Percentiles rank a stretch among this genome's conserved stretches.
These are phyloP conservation scores for Allomyces macrogynus DNA, from an alignment of 192 early-diverging fungal genomes.

Conservation along the genomic window DNA sequence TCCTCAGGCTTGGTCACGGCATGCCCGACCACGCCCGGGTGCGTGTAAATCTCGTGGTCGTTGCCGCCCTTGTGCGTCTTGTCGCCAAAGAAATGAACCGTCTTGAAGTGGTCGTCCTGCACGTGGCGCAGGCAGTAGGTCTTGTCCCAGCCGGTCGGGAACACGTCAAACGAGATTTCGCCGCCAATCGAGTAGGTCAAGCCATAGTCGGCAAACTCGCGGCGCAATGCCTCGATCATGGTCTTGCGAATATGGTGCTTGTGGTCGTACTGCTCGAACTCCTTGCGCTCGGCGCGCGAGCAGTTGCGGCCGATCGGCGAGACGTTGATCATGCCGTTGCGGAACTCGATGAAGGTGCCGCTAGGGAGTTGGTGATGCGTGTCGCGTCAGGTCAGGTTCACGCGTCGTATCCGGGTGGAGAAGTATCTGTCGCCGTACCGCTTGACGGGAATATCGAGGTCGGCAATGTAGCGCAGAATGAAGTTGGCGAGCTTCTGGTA, in stretches of 20 bases:
- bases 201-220: slow-evolving; percentile 61
- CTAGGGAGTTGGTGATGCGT: slow-evolving; percentile 12
- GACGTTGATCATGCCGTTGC: slow-evolving; percentile 97
- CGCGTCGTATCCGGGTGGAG: not conserved
- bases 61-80: slow-evolving; percentile 96
- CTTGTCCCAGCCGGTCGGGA: slow-evolving; percentile 98
- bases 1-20: slow-evolving; percentile 62
- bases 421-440: slow-evolving; percentile 28
- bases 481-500: slow-evolving; percentile 86
- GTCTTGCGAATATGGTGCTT: slow-evolving; percentile 60
- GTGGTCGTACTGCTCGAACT: slow-evolving; percentile 78
- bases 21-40: slow-evolving; percentile 65
- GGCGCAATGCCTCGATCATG: slow-evolving; percentile 63
- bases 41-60: slow-evolving; percentile 88
- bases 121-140: slow-evolving; percentile 90
- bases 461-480: slow-evolving; percentile 80
- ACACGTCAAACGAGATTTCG: slow-evolving; percentile 98
- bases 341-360: slow-evolving; percentile 96
- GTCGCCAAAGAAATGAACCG: slow-evolving; percentile 96
- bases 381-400: not conserved
- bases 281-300: slow-evolving; percentile 67
- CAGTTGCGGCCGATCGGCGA: slow-evolving; percentile 94
- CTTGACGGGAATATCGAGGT: slow-evolving; percentile 83
- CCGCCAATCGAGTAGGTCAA: slow-evolving; percentile 94
- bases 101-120: slow-evolving; percentile 63